These are phyloP conservation scores for Barnettozyma sucrosica DNA, from an alignment of 805 yeast genomes.

Conservation along the genomic window DNA sequence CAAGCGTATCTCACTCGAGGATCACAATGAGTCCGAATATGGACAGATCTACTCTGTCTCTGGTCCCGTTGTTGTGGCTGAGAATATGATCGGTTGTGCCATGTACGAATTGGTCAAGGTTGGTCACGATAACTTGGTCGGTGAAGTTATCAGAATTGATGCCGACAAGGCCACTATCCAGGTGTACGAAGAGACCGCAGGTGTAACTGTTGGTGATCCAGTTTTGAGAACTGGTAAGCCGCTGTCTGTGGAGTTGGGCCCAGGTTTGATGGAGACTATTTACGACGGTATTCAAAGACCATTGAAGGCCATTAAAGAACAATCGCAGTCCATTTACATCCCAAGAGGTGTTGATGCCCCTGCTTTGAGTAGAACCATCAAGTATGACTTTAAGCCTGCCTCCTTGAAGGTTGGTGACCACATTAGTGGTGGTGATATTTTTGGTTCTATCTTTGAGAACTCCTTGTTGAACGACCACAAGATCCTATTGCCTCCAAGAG, in stretches of 20 bases:
- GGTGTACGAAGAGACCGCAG: constrained; percentile 99
- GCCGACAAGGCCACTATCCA: constrained; percentile 97
- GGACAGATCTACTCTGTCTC: constrained; percentile 93
- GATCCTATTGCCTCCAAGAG: constrained; percentile 94
- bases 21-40: constrained; percentile 66
- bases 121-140: constrained; percentile 94
- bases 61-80: constrained; percentile 97
- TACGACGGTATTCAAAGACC: constrained; percentile 99
- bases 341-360: constrained; percentile 99
- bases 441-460: constrained; percentile 91
- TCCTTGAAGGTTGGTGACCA: constrained; percentile 87
- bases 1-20: constrained; percentile 77
- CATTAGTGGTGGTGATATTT: constrained; percentile 96
- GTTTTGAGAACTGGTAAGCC: constrained; percentile 98
- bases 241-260: constrained; percentile 97
- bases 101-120: constrained; percentile 99
- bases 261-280: constrained; percentile 98
- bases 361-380: constrained; percentile 74
- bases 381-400: constrained; percentile 85
- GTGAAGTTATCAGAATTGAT: constrained; percentile 96
- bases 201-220: constrained; percentile 99
- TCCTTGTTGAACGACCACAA: constrained; percentile 89
- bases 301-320: constrained; percentile 82
- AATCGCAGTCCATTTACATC: constrained; percentile 86
- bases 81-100: constrained; percentile 98